These are phyloP conservation scores for Debaryomycetaceae sp. DNA, from an alignment of 1,139 yeast species.

Conservation along the genomic window DNA sequence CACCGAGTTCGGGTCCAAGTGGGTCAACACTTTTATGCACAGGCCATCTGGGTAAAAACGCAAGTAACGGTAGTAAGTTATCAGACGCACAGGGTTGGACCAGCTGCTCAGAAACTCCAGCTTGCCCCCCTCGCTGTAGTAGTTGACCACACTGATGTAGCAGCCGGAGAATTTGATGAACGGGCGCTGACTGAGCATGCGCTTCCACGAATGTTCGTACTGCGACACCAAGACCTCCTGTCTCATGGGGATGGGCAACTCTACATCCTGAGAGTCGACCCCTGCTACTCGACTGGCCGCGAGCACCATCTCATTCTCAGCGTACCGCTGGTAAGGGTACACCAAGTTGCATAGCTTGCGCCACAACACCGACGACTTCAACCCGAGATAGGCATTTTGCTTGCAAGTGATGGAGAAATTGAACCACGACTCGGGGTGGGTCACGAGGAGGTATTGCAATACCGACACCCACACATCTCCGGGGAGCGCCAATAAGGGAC, in stretches of 20 bases:
- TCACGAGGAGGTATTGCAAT: constrained; percentile 46
- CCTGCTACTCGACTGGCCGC: constrained; percentile 9
- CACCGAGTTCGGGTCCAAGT: constrained; percentile 60
- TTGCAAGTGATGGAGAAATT: constrained; percentile 59
- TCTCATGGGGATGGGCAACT: constrained; percentile 38
- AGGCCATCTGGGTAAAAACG: constrained; percentile 79
- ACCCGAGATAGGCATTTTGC: constrained; percentile 58
- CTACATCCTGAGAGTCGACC: constrained; percentile 18
- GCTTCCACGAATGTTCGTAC: constrained; percentile 50
- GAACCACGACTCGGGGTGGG: constrained; percentile 65
- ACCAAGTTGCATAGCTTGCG: constrained; percentile 49
- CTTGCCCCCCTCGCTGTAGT: constrained; percentile 74
- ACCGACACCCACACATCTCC: constrained; percentile 60
- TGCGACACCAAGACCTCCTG: constrained; percentile 39
- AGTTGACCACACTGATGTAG: constrained; percentile 81
- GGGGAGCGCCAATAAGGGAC: constrained; percentile 56
- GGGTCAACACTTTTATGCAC: constrained; percentile 61
- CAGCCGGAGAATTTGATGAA: constrained; percentile 76
- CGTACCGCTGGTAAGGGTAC: constrained; percentile 55
- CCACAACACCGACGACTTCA: constrained; percentile 54
- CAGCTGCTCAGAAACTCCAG: constrained; percentile 64
- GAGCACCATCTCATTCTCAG: constrained; percentile 27
- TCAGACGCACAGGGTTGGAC: constrained; percentile 73
- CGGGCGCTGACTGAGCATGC: constrained; percentile 52
- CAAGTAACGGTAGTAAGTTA: constrained; percentile 82